Conservation (phyloP, 2,329 filamentous ascomycete species). For the Talaromyces verruculosus region DNA sequence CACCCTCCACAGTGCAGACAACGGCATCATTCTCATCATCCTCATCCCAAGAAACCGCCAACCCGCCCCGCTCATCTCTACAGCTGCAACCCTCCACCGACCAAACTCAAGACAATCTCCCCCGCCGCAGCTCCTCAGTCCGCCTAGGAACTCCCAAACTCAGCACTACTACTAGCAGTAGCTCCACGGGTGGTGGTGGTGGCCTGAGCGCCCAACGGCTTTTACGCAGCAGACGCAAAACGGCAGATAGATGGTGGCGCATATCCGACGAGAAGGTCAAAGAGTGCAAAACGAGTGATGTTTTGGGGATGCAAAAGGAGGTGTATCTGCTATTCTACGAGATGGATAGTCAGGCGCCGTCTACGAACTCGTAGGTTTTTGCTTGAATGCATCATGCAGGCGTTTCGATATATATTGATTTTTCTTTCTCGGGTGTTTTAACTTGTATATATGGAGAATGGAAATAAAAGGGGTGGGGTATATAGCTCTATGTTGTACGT, state of each 20-base stretch:
- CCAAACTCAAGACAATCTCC: not conserved
- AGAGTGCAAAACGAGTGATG: constrained; percentile 87
- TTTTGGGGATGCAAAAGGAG: constrained; percentile 89
- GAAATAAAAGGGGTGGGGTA: not conserved
- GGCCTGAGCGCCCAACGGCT: constrained; percentile 32
- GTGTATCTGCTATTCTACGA: constrained; percentile 98
- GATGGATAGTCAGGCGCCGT: constrained; percentile 56
- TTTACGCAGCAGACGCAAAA: constrained; percentile 58
- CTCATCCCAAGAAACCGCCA: constrained; percentile 16
- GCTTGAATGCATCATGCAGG: not conserved
- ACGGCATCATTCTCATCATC: not conserved
- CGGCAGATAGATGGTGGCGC: constrained; percentile 85
- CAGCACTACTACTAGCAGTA: not conserved
- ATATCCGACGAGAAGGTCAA: constrained; percentile 97
- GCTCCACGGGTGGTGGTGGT: not conserved
- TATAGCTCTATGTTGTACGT: not conserved
- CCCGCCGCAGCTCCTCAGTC: constrained; percentile 15
- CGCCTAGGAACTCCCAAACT: constrained; percentile 13
- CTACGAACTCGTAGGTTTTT: not conserved
- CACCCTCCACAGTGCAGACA: constrained; percentile 24
- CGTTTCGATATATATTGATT: not conserved
- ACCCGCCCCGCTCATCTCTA: constrained; percentile 16
- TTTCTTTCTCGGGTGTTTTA: not conserved
- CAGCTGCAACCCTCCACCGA: constrained; percentile 9
- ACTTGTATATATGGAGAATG: not conserved